Conservation (phyloP, 1,139 yeast genomes). For the Kodamaea alishanica region DNA sequence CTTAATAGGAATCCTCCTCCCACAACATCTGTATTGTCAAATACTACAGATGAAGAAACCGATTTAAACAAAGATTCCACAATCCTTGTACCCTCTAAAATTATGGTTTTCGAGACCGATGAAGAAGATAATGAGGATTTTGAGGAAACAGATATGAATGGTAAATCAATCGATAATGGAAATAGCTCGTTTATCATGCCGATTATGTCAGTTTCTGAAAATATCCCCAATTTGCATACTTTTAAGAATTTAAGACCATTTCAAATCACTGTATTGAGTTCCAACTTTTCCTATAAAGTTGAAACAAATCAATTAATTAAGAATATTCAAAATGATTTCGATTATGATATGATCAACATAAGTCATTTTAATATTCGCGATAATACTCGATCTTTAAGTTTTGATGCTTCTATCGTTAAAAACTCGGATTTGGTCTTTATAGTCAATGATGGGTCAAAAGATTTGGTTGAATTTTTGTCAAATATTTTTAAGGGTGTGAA, state of each 20-base stretch:
- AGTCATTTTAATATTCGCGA: slow-evolving; percentile 14
- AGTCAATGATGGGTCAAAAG: slow-evolving; percentile 40
- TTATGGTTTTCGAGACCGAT: slow-evolving; percentile 43
- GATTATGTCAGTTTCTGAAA: slow-evolving; percentile 25
- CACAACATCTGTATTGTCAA: slow-evolving; percentile 24
- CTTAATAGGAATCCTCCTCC: slow-evolving; percentile 5
- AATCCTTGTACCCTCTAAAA: slow-evolving; percentile 15
- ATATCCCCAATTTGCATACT: slow-evolving; percentile 1
- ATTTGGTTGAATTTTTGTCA: slow-evolving; percentile 26
- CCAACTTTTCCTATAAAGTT: slow-evolving; percentile 15
- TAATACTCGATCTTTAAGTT: not conserved
- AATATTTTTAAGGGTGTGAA: slow-evolving; percentile 8
- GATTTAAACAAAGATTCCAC: slow-evolving; percentile 14
- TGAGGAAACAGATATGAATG: slow-evolving; percentile 4
- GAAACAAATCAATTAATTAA: slow-evolving; percentile 24
- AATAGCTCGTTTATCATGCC: slow-evolving; percentile 39
- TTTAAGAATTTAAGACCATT: slow-evolving; percentile 8
- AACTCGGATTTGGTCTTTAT: slow-evolving; percentile 32
- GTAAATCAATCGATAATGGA: slow-evolving; percentile 9
- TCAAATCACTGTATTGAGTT: slow-evolving; percentile 21
- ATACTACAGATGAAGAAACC: slow-evolving; percentile 26
- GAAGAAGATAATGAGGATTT: slow-evolving; percentile 34
- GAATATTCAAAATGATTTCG: slow-evolving; percentile 13
- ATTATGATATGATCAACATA: slow-evolving; percentile 11
- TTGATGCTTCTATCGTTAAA: slow-evolving; percentile 11